These are phyloP conservation scores for Thelephora ganbajun DNA, from an alignment of 768 basidiomycete genomes.

Conservation along the genomic window DNA sequence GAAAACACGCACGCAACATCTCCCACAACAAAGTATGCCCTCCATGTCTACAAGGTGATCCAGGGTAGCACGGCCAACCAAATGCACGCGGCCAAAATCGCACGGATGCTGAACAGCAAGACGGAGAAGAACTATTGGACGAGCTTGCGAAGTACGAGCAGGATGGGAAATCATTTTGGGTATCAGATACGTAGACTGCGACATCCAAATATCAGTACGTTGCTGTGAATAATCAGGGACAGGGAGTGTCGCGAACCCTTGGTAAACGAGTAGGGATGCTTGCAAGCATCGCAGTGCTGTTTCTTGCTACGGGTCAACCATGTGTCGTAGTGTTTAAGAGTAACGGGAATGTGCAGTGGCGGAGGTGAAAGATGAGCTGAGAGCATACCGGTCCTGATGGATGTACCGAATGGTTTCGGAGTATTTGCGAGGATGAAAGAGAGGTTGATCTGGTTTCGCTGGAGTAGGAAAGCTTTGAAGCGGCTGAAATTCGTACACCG, in stretches of 20 bases:
- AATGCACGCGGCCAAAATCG: conserved; percentile 55
- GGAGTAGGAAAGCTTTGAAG: too few relatives aligned
- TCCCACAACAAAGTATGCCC: conserved; percentile 76
- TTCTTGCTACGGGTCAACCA: conserved; percentile 94
- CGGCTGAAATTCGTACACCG: too few relatives aligned
- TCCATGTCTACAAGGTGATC: conserved; percentile 85
- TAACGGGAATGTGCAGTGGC: neutral
- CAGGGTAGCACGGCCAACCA: conserved; percentile 87
- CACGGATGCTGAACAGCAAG: conserved; percentile 49
- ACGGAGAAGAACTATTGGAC: conserved; percentile 49
- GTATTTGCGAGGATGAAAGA: conserved; percentile 94
- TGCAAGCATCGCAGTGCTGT: conserved; percentile 93
- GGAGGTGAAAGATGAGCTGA: neutral
- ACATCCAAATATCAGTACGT: conserved; percentile 7
- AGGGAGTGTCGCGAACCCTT: conserved; percentile 44
- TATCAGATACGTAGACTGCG: conserved; percentile 72
- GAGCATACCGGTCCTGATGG: conserved; percentile 83
- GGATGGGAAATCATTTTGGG: conserved; percentile 60
- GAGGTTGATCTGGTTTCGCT: conserved; percentile 75
- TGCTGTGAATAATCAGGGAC: neutral
- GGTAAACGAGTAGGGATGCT: conserved; percentile 81
- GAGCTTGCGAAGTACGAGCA: conserved; percentile 55
- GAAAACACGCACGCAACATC: conserved; percentile 53
- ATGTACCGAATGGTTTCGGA: conserved; percentile 96
- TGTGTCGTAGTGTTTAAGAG: conserved; percentile 14